Base-by-base conservation (phyloP, 1,284 basidiomycete genomes). In the Inonotus obliquus region DNA sequence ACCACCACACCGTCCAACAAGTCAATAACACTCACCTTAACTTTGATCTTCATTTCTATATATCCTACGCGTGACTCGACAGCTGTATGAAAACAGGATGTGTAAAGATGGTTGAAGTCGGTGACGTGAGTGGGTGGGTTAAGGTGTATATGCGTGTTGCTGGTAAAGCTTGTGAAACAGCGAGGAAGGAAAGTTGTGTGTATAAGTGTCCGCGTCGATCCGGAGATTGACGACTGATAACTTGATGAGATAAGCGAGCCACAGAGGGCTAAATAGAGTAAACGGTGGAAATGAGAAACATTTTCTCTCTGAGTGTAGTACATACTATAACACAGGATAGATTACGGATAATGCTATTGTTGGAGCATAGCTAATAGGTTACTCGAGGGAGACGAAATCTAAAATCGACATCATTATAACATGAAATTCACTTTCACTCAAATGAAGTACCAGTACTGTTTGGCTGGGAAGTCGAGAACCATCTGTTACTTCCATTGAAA, bases 1-100 rank as follows among this genome's bases (percentile, higher is more conserved):
- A 53, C 58, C 29, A 45, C 23, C 11, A 25, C 48, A 21, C 41
- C 41, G n/a, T n/a, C 41, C 11, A 23, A 63, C 37, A 39, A 19
- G 25, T 44, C 38, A 45, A 23, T 14, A 45, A 13, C 10, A 25
- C 23, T 64, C 78, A 86, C 89, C 86, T 91, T 91, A 69, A 92
- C 89, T 81, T 91, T 92, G 75, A 92, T 91, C 72, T 89, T 73
- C 89, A 92, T 76, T 59, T 48, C 32, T n/a, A 11, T 59, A 23
- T 39, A 29, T 27, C 13, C 47, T 32, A 21, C 1, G 27, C 29
- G 52, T 35, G 19, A 35, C 13, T 23, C 32, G 14, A 53, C 25
- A 27, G 32, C 51, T 10, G 9, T 23, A 23, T 45, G 19, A 23
- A n/a, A n/a, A 38, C 9, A 37, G 13, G 29, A 25, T 7, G 32